Percentiles rank a stretch among this genome's conserved stretches.
These are phyloP conservation scores for Ilyonectria mors-panacis DNA, from an alignment of 2,329 filamentous ascomycete genomes.

Conservation along the genomic window DNA sequence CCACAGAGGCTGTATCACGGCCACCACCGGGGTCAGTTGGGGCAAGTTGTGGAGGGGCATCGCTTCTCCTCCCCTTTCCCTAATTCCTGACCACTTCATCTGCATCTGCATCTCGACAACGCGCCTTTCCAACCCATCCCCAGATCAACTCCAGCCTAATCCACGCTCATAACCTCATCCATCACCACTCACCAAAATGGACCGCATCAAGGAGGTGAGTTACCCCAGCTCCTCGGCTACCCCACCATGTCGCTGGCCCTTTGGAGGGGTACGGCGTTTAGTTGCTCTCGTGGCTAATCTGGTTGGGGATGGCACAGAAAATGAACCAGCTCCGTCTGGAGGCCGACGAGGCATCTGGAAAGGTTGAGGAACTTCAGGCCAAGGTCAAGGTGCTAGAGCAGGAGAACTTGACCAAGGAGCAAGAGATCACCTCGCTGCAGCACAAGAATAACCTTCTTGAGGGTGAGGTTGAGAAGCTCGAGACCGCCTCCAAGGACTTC, in stretches of 20 bases:
- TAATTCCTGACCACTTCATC: constrained; percentile 53
- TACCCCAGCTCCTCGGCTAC: constrained; percentile 41
- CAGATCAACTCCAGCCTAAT: constrained; percentile 36
- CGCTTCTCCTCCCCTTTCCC: constrained; percentile 56
- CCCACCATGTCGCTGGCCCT: constrained; percentile 51
- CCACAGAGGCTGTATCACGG: constrained; percentile 47
- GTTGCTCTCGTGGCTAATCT: constrained; percentile 43
- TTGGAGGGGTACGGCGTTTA: constrained; percentile 47
- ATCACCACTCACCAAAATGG: constrained; percentile 70
- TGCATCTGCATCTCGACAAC: constrained; percentile 51
- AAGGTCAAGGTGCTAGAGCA: constrained; percentile 94
- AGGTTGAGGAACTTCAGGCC: constrained; percentile 88
- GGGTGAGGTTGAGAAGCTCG: constrained; percentile 92
- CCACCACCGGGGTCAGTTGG: constrained; percentile 40
- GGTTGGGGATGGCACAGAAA: constrained; percentile 71
- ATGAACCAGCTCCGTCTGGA: constrained; percentile 96
- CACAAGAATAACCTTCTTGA: constrained; percentile 97
- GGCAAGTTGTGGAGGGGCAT: constrained; percentile 55
- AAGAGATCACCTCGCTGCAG: constrained; percentile 95
- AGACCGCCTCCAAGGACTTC: constrained; percentile 84
- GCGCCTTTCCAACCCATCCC: constrained; percentile 51
- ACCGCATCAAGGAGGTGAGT: constrained; percentile 91
- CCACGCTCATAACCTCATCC: constrained; percentile 22
- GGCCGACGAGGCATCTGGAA: constrained; percentile 85
- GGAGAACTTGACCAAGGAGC: constrained; percentile 96